Percentiles rank a stretch among this genome's conserved stretches.
These are phyloP conservation scores for Oenanthe javanica DNA, from an alignment of 140 eudicot species.

Conservation along the genomic window DNA sequence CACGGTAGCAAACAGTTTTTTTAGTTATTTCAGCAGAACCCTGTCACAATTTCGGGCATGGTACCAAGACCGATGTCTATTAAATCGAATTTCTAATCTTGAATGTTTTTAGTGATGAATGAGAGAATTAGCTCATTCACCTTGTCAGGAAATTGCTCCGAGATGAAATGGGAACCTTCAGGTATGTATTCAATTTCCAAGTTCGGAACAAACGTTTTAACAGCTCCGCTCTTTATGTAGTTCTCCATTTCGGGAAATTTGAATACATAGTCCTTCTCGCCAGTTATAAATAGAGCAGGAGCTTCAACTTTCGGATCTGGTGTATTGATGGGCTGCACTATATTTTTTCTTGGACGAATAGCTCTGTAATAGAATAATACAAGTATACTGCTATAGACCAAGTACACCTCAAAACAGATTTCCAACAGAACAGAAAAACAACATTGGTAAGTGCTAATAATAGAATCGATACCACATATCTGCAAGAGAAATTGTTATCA, in stretches of 20 bases:
- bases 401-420: background rate
- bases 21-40: background rate
- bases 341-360: background rate
- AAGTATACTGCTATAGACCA: background rate
- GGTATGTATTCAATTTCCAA: slow-evolving; percentile 46
- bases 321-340: background rate
- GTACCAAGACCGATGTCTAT: background rate
- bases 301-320: slow-evolving; percentile 39
- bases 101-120: slow-evolving; percentile 18
- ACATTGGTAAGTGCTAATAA: background rate
- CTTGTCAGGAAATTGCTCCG: too few relatives aligned
- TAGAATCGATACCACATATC: background rate
- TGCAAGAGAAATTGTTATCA: background rate
- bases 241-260: slow-evolving; percentile 65
- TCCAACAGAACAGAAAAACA: too few relatives aligned
- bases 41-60: background rate
- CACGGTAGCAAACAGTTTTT: background rate
- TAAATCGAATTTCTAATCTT: background rate
- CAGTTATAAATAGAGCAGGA: slow-evolving; percentile 46
- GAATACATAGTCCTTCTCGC: slow-evolving; percentile 49
- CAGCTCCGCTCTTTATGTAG: slow-evolving; percentile 36
- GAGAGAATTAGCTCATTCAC: too few relatives aligned
- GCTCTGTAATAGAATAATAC: background rate
- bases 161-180: slow-evolving; percentile 50
- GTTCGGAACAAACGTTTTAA: slow-evolving; percentile 38